Evolutionary conservation across 2,329 filamentous ascomycete genomes (phyloP).

Genomic region (Aureobasidium pullulans): DNA sequence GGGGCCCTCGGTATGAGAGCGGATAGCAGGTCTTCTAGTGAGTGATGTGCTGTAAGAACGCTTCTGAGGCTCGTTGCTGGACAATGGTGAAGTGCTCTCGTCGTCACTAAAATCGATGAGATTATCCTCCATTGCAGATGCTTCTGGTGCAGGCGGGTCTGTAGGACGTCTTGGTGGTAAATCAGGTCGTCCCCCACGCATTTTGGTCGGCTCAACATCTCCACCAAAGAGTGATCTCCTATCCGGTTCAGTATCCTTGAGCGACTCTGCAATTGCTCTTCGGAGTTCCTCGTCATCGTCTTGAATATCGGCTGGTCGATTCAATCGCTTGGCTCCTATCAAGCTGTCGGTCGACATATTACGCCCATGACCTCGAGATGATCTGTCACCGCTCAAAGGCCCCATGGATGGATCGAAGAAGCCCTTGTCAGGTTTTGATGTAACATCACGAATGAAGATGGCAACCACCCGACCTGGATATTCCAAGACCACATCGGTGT

Average conservation of each 20-base stretch:
- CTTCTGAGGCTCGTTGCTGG: background rate
- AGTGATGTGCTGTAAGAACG: background rate
- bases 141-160: conserved; percentile 21
- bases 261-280: conserved; percentile 41
- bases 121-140: conserved; percentile 25
- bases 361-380: conserved; percentile 19
- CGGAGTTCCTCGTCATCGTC: conserved; percentile 42
- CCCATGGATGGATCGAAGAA: conserved; percentile 67
- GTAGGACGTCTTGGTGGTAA: conserved; percentile 30
- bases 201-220: conserved; percentile 5
- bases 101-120: conserved; percentile 44
- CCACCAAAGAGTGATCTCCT: conserved; percentile 13
- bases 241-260: conserved; percentile 35
- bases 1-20: background rate
- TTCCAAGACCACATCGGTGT: conserved; percentile 81
- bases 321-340: conserved; percentile 24
- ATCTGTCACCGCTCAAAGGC: conserved; percentile 24
- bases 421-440: conserved; percentile 61
- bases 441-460: conserved; percentile 93
- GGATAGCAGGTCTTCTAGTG: background rate
- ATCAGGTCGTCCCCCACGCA: conserved; percentile 21
- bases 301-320: conserved; percentile 28
- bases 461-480: conserved; percentile 77
- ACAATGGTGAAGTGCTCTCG: conserved; percentile 23
- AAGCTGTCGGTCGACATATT: conserved; percentile 26